Evolutionary conservation across 805 yeast species (phyloP), one percentile per base, ranked within the genome.

Genomic region (Yarrowia divulgata): DNA sequence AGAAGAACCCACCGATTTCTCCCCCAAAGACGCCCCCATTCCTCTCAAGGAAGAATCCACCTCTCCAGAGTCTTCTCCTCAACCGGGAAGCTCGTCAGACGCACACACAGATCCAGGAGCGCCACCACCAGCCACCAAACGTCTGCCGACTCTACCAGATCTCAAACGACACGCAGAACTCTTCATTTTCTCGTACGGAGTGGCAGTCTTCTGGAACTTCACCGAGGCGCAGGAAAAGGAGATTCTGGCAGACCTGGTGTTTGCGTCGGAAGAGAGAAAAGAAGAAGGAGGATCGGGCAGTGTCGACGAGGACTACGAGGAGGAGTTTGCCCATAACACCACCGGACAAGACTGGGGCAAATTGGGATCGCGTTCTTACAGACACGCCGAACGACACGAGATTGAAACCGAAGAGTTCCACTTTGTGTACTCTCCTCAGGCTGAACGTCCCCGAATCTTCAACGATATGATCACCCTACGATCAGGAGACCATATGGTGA

Each of bases 141-240:
- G 43, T 12, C 63, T 68, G 12, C 64, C 69, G 1, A 37, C 58
- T 13, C 43, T 68, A 1, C 46, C 69, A 3, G 73, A 86, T 70
- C 80, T 84, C 63, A 79, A 85, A 3, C 86, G 85, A 72, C 80
- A 80, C 68, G 84, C 97, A 0, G 98, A 94, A 75, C 84, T 95
- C 82, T 95, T 95, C 75, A 85, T 95, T 14, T 87, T 94, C 76
- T 88, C 87, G 67, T 95, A 95, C 77, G 99, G 99, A 23, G 97
- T 94, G 14, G 92, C 95, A n/a, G 98, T 95, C 23, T 93, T 95
- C 75, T 95, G 99, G 99, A 95, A 95, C 75, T 93, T 95, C 74
- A 87, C 94, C 2, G 97, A 93, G 76, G 82, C 86, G 8, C 97
- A 95, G 76, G 99, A 95, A 75, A 93, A 93, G 80, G 95, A 94